Evolutionary conservation across 306 rosid genomes (phyloP), one percentile per base, ranked within the genome.

Genomic region (Prunus campanulata): DNA sequence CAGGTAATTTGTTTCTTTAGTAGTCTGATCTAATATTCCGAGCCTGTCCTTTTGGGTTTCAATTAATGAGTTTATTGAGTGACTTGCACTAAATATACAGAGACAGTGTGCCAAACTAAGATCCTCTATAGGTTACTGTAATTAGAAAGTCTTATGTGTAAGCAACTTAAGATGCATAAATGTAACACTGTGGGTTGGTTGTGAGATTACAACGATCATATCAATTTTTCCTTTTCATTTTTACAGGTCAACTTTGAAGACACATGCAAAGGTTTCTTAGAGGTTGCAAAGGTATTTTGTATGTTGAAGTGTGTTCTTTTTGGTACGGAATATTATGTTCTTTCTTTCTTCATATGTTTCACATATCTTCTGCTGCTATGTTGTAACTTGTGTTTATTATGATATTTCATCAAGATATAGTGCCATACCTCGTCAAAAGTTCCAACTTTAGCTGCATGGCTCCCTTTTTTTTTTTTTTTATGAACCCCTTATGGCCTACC

Each of bases 181-280:
- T 44, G n/a, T 22, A 10, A 16, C 19, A 13, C 39, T 13, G 11
- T 32, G 6, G 39, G 51, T 16, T 55, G 9, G 29, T 49, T 59
- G 66, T 73, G 24, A 70, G 54, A 42, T 56, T 24, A 44, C 11
- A 24, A 57, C 24, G 66, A 56, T 39, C 5, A 72, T 44, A 30
- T 61, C 22, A 29, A 63, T 73, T 59, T 16, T 56, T 79, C 32
- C 70, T 81, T 32, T 76, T 77, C 47, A 22, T 80, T 51, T 75
- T n/a, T 77, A 54, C 88, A 95, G 97, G 96, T 95, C 76, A 92
- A 95, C 81, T 95, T 95, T 85, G 99, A 92, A 91, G 97, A 95
- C 74, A 92, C 97, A 52, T 90, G 97, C 88, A 95, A 95, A 79
- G 99, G 99, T 46, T 95, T 92, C 83, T 90, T 95, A 25, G 99